Base-by-base conservation (phyloP, 208 protist species). In the Crithidia thermophila region DNA sequence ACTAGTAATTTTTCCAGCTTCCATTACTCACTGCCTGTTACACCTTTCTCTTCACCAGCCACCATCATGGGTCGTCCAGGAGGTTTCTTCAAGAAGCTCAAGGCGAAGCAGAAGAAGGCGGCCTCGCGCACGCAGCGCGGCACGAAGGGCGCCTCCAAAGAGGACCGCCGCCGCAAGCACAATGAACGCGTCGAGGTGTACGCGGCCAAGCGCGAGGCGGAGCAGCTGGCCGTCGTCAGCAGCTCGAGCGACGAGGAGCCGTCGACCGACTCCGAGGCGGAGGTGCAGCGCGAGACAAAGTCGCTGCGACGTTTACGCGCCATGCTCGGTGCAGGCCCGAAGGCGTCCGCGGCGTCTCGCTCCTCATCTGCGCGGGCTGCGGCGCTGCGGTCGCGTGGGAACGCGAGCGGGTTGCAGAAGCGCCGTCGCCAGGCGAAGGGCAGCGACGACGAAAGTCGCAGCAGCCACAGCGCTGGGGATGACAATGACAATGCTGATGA, bases 81-180 rank as follows among this genome's bases (percentile, higher is more conserved):
- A 23, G 90, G 90, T 2, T 95, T 95, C 72, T 95, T 95, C 65
- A 91, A 90, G 68, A 63, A 75, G 49, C 75, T 95, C 3, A 90
- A 91, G 72, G 77, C 82, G 25, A 92, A 93, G 72, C 80, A 95
- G 67, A 81, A 84, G 53, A 75, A 75, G 25, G 37, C 60, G 20
- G 79, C 72, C 3, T 80, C 76, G 25, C 72, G 75, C 39, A 67
- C 57, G 1, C 68, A 83, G 36, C 86, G 90, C 25, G 90, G 90
- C 11, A 93, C 90, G 18, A 95, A 89, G 50, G 90, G 90, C 8
- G 86, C 87, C 31, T 89, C 80, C 25, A 91, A 88, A 60, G 87
- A 95, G 55, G 87, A 90, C 10, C 77, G 90, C 3, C 63, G 70
- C 11, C 72, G 60, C 39, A 95, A 93, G 58, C 78, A 85, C 47